Evolutionary conservation across 805 yeast species (phyloP).

Genomic region (Lipomyces sp.): DNA sequence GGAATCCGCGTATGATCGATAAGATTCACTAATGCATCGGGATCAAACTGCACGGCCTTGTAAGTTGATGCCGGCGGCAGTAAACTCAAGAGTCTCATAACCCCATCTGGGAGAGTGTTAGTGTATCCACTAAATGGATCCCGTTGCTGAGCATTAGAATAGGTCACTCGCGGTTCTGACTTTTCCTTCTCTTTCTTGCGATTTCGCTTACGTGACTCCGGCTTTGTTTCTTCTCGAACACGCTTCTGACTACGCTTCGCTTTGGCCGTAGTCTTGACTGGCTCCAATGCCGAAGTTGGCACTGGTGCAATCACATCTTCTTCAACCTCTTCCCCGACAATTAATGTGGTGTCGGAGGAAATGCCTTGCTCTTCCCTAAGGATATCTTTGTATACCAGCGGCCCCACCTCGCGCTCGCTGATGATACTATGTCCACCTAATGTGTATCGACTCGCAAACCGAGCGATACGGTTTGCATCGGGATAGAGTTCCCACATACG

Average conservation of each 20-base stretch:
- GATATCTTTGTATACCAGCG: conserved; percentile 23
- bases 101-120: conserved; percentile 38
- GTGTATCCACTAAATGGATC: neutral
- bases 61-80: conserved; percentile 67
- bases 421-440: conserved; percentile 34
- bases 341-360: too few relatives aligned
- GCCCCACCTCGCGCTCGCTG: conserved; percentile 29
- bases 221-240: neutral
- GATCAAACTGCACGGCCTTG: conserved; percentile 59
- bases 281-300: neutral
- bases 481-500: conserved; percentile 72
- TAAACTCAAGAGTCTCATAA: conserved; percentile 56
- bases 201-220: conserved; percentile 26
- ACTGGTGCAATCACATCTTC: neutral
- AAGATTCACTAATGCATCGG: conserved; percentile 54
- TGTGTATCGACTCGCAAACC: conserved; percentile 46
- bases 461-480: conserved; percentile 52
- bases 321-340: conserved; percentile 21
- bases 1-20: conserved; percentile 42
- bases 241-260: conserved; percentile 19
- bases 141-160: conserved; percentile 5
- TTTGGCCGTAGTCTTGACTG: conserved; percentile 1
- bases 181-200: conserved; percentile 30
- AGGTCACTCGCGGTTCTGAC: conserved; percentile 14
- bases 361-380: conserved; percentile 10